Conservation (phyloP, 2,329 filamentous ascomycete species). For the Penicillium vulpinum region DNA sequence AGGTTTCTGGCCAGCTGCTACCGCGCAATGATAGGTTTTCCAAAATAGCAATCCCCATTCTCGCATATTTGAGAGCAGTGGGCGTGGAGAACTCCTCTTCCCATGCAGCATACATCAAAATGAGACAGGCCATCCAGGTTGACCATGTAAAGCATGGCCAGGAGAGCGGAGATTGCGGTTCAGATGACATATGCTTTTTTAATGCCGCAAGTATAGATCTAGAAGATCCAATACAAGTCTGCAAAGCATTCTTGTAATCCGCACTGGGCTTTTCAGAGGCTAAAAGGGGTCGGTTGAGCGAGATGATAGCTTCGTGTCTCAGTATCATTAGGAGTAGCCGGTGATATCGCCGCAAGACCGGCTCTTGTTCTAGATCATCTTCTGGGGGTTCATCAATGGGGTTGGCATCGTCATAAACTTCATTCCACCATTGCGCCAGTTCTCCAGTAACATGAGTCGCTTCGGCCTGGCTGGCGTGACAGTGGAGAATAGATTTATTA, state of each 20-base stretch:
- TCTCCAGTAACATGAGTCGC: slow-evolving; percentile 52
- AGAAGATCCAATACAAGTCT: slow-evolving; percentile 54
- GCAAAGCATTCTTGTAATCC: slow-evolving; percentile 51
- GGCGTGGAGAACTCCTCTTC: slow-evolving; percentile 45
- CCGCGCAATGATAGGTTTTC: slow-evolving; percentile 36
- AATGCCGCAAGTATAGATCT: slow-evolving; percentile 49
- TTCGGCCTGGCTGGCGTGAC: slow-evolving; percentile 46
- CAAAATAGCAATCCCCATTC: slow-evolving; percentile 33
- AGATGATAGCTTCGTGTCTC: slow-evolving; percentile 54
- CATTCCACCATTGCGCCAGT: slow-evolving; percentile 55
- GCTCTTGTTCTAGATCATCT: not conserved
- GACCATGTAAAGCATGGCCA: slow-evolving; percentile 58
- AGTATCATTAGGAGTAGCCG: slow-evolving; percentile 46
- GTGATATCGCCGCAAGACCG: slow-evolving; percentile 38
- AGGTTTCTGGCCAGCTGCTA: slow-evolving; percentile 42
- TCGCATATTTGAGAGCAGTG: slow-evolving; percentile 44
- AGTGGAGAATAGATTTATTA: slow-evolving; percentile 53
- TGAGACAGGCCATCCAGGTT: slow-evolving; percentile 56
- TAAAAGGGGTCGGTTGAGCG: slow-evolving; percentile 53
- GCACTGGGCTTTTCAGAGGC: slow-evolving; percentile 47
- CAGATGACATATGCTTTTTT: slow-evolving; percentile 28
- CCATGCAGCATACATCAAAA: slow-evolving; percentile 53
- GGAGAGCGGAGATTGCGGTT: slow-evolving; percentile 35
- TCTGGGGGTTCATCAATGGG: slow-evolving; percentile 31
- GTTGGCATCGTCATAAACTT: slow-evolving; percentile 53